phyloP scores from a whole-genome alignment of 1,139 yeast genomes.

The Candida buenavistaensis region DNA sequence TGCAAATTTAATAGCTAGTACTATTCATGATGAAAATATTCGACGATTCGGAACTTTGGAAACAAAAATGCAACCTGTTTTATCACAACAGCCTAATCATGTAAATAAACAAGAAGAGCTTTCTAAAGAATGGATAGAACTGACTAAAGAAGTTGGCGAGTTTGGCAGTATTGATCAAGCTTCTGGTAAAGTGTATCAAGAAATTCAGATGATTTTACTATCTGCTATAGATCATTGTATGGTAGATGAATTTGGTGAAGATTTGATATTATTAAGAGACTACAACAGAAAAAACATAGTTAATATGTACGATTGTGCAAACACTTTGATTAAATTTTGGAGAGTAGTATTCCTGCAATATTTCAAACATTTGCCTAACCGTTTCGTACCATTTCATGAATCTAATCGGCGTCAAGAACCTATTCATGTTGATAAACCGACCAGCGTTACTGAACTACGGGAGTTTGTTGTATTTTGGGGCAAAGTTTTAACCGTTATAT shows the following conservation, averaged over 20 bases:
- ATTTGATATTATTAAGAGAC: constrained; percentile 46
- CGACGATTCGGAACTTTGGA: constrained; percentile 19
- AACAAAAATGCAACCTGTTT: constrained; percentile 4
- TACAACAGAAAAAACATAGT: constrained; percentile 38
- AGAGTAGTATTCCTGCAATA: constrained; percentile 57
- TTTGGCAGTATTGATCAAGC: constrained; percentile 11
- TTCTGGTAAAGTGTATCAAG: constrained; percentile 26
- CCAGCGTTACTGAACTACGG: constrained; percentile 22
- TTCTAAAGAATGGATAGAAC: constrained; percentile 14
- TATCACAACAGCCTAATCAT: background rate
- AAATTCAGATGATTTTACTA: constrained; percentile 41
- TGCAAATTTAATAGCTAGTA: constrained; percentile 57
- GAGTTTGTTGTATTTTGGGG: constrained; percentile 56
- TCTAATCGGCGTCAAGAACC: constrained; percentile 23
- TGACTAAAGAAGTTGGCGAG: constrained; percentile 9
- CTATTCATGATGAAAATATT: constrained; percentile 44
- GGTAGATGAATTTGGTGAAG: constrained; percentile 59
- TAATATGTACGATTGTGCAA: constrained; percentile 43
- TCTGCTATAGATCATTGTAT: constrained; percentile 55
- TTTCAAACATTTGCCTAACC: constrained; percentile 22
- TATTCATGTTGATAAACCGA: constrained; percentile 28
- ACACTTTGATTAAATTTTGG: constrained; percentile 50
- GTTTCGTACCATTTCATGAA: constrained; percentile 29
- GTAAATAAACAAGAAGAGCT: constrained; percentile 5
- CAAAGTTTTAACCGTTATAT: constrained; percentile 40